Evolutionary conservation across 1,284 basidiomycete genomes (phyloP), one percentile per base, ranked within the genome.

Genomic region (Fomitopsis betulina): DNA sequence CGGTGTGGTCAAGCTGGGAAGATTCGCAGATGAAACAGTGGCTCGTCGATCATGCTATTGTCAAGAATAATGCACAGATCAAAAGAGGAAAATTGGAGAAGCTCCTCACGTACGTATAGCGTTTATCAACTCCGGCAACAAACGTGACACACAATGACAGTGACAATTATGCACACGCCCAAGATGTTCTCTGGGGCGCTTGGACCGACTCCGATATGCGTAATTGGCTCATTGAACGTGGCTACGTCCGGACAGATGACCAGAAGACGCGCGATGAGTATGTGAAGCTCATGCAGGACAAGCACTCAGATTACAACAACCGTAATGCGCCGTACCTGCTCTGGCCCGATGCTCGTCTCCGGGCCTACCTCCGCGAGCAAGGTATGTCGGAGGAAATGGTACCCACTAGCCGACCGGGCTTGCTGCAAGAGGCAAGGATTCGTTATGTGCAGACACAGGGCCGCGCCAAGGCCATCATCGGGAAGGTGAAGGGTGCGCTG

Each of bases 281-380:
- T 0, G 71, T 91, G 51, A 79, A 82, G 59, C 62, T 86, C 54
- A 88, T 91, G 63, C 78, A 87, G 58, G 79, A 80, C 56, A 90
- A 88, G 84, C 90, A 81, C 66, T 72, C 65, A 52, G 76, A 80
- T 58, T 70, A 65, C 47, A 67, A 74, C 23, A 67, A 73, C 0
- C 76, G 76, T 39, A 75, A 79, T 7, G 80, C 84, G 3, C 76
- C 82, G 1, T 94, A 93, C 72, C 77, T 94, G 53, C 80, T 82
- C n/a, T 96, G 93, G 93, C 92, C 93, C 15, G 93, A 95, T 67
- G 90, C 93, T 3, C 84, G 93, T 49, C 82, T 96, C 33, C 88
- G 93, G 56, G 91, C 90, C 0, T 93, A 87, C 71, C 80, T 95
- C 32, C 82, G 91, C 58, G 83, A 89, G 68, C 81, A 83, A 60